Evolutionary conservation across 768 basidiomycete species (phyloP).

Genomic region (Trametes cinnabarina): DNA sequence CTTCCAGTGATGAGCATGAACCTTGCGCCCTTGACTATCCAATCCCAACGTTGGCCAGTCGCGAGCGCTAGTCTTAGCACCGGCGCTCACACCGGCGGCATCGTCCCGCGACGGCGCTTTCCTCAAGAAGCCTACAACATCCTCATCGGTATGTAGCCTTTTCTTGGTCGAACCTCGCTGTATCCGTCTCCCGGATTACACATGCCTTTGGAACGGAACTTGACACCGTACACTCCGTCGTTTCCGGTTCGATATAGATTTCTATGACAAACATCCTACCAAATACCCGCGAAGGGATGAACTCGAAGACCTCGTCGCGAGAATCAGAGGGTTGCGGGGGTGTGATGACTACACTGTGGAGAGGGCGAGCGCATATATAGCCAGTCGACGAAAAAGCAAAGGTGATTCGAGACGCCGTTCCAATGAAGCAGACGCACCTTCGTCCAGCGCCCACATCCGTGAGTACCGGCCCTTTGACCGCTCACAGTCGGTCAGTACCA

Average conservation of each 20-base stretch:
- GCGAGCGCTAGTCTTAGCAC: not conserved
- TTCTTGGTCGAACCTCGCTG: not conserved
- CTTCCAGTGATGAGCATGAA: not conserved
- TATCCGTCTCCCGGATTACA: not conserved
- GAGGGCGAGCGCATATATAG: not conserved
- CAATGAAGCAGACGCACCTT: not conserved
- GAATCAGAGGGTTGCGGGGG: constrained; percentile 4
- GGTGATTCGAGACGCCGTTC: not conserved
- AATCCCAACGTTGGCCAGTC: not conserved
- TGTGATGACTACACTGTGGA: constrained; percentile 13
- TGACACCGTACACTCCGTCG: not conserved
- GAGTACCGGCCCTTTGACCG: not conserved
- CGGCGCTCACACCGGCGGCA: not conserved
- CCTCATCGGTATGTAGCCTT: constrained; percentile 1
- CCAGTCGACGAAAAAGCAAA: not conserved
- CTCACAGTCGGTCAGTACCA: not conserved
- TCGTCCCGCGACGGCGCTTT: not conserved
- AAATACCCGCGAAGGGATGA: not conserved
- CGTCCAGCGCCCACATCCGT: constrained; percentile 13
- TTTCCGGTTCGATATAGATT: not conserved
- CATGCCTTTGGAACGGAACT: not conserved
- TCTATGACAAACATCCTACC: not conserved
- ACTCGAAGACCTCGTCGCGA: not conserved
- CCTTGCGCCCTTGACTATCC: not conserved
- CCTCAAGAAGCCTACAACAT: constrained; percentile 4